A percentile compares a stretch with the other conserved stretches of the same genome.
These are phyloP conservation scores for Phytophthora cajani DNA, from an alignment of 352 stramenopile species.

Conservation along the genomic window DNA sequence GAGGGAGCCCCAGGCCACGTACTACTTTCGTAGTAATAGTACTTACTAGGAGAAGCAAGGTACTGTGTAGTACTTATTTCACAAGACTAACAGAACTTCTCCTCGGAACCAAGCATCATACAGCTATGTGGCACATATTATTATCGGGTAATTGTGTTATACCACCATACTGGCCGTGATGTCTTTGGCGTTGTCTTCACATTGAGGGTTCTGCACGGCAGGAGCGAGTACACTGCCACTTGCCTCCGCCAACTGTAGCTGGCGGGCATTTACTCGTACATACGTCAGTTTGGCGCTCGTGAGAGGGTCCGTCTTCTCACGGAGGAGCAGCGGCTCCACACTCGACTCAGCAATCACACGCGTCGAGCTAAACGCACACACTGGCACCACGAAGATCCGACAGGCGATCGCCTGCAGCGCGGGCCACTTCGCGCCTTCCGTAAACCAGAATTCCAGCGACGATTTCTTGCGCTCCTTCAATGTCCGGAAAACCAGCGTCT, in stretches of 20 bases:
- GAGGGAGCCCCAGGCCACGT: too few relatives aligned
- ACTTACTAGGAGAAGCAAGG: too few relatives aligned
- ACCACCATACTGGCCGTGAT: conserved; percentile 43
- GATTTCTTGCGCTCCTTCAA: conserved; percentile 62
- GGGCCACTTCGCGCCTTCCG: conserved; percentile 58
- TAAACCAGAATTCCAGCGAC: conserved; percentile 60
- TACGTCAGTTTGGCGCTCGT: conserved; percentile 41
- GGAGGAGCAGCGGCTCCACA: conserved; percentile 18
- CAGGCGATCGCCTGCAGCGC: conserved; percentile 52
- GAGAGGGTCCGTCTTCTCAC: conserved; percentile 17
- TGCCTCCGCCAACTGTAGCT: conserved; percentile 25
- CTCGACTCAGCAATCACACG: conserved; percentile 7
- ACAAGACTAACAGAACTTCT: too few relatives aligned
- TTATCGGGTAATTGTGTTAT: conserved; percentile 7
- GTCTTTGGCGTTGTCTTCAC: conserved; percentile 17
- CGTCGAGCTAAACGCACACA: conserved; percentile 23
- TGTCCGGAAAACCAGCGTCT: conserved; percentile 48
- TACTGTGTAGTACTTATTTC: too few relatives aligned
- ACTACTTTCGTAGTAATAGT: too few relatives aligned
- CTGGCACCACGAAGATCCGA: conserved; percentile 44
- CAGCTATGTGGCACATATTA: neutral
- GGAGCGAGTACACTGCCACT: conserved; percentile 13
- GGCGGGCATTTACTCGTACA: conserved; percentile 40
- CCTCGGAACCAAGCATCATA: neutral
- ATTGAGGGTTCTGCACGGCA: conserved; percentile 9